Evolutionary conservation across 768 basidiomycete species (phyloP).

Genomic region (Hygrophorus russula): DNA sequence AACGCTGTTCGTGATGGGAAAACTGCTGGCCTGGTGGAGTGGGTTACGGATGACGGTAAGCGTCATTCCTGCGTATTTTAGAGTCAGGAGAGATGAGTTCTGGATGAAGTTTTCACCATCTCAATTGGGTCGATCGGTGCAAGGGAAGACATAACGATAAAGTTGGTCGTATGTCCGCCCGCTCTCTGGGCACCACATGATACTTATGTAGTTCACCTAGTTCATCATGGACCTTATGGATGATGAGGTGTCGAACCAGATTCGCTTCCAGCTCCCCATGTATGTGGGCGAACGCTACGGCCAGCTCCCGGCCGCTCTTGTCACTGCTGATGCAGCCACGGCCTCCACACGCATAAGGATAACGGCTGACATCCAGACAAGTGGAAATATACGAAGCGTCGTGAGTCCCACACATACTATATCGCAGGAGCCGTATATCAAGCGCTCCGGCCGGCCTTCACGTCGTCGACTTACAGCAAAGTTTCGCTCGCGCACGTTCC

Average conservation of each 20-base stretch:
- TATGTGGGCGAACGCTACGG: constrained; percentile 44
- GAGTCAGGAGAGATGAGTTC: background rate
- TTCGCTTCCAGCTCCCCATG: constrained; percentile 46
- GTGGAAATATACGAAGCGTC: constrained; percentile 28
- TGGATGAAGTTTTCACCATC: constrained; percentile 38
- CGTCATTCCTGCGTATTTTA: background rate
- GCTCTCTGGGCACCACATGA: too few relatives aligned
- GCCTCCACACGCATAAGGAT: constrained; percentile 27
- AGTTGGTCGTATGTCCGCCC: constrained; percentile 16
- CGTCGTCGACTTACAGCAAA: constrained; percentile 27
- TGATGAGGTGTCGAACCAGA: constrained; percentile 32
- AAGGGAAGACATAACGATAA: constrained; percentile 24
- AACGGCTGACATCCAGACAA: constrained; percentile 36
- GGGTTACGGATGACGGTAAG: constrained; percentile 42
- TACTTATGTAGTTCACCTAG: constrained; percentile 5
- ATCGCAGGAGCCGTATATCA: constrained; percentile 20
- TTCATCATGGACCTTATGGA: constrained; percentile 44
- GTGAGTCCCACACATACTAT: constrained; percentile 35
- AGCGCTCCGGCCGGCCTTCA: constrained; percentile 22
- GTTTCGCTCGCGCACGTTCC: constrained; percentile 28
- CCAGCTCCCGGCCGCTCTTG: constrained; percentile 25
- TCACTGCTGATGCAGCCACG: constrained; percentile 17
- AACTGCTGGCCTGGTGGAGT: constrained; percentile 33
- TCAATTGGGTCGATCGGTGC: constrained; percentile 45
- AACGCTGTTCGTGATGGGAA: constrained; percentile 28